phyloP scores from a whole-genome alignment of 345 rosid species.

The Cardamine occulta region DNA sequence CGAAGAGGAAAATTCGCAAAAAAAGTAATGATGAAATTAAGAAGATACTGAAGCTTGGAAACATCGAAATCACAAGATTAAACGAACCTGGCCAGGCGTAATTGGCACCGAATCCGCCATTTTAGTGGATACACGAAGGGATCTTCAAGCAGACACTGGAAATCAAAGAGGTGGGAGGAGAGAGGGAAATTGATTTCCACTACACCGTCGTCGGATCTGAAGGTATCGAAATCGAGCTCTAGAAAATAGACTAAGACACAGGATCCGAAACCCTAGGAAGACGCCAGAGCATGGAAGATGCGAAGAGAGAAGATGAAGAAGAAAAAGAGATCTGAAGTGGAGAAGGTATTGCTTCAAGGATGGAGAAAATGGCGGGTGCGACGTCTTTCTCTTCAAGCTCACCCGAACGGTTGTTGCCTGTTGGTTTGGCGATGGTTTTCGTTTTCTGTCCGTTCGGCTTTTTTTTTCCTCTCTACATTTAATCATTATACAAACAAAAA shows the following conservation, averaged over 20 bases:
- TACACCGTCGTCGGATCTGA: constrained; percentile 17
- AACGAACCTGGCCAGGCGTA: constrained; percentile 82
- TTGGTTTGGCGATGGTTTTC: constrained; percentile 31
- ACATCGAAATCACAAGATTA: background rate
- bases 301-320: background rate
- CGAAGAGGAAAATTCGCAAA: background rate
- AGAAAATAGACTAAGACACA: constrained; percentile 39
- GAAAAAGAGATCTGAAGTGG: constrained; percentile 40
- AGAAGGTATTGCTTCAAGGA: constrained; percentile 77
- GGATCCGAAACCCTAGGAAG: constrained; percentile 36
- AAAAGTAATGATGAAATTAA: constrained; percentile 12
- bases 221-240: constrained; percentile 33
- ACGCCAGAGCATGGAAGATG: background rate
- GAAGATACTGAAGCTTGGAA: constrained; percentile 1
- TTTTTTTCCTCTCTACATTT: background rate
- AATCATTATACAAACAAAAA: background rate
- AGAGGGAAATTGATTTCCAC: background rate
- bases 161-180: constrained; percentile 1
- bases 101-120: constrained; percentile 73
- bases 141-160: constrained; percentile 12
- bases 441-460: background rate
- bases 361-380: constrained; percentile 55
- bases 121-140: constrained; percentile 43
- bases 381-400: constrained; percentile 54
- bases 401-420: constrained; percentile 43